These are phyloP conservation scores for Mucor ambiguus DNA, from an alignment of 371 early-diverging fungal species.

Conservation along the genomic window DNA sequence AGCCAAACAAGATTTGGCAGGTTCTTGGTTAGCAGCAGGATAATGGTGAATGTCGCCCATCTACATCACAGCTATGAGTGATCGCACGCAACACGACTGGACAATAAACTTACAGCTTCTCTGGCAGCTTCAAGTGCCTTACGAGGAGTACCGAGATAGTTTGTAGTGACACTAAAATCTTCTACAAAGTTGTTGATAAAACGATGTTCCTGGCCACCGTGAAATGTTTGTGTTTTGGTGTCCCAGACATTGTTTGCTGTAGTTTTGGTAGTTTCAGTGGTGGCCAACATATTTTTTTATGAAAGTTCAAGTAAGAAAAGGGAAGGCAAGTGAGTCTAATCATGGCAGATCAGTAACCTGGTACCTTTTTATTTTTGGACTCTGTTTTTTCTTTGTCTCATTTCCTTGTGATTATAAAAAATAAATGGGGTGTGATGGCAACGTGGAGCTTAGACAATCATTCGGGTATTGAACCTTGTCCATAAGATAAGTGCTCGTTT, in stretches of 20 bases:
- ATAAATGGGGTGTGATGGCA: conserved; percentile 5
- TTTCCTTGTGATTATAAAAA: conserved; percentile 10
- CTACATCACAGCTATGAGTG: conserved; percentile 24
- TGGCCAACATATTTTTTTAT: not conserved
- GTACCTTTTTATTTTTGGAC: not conserved
- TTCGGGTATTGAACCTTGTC: conserved; percentile 5
- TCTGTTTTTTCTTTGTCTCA: not conserved
- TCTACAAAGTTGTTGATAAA: conserved; percentile 82
- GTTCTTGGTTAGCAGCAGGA: conserved; percentile 89
- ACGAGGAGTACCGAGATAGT: conserved; percentile 79
- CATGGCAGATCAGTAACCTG: not conserved
- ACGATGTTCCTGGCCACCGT: conserved; percentile 88
- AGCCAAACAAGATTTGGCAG: conserved; percentile 80
- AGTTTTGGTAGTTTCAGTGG: not conserved
- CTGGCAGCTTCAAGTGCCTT: conserved; percentile 72
- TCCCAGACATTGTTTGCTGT: conserved; percentile 61
- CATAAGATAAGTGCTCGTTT: not conserved
- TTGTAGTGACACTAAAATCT: conserved; percentile 89
- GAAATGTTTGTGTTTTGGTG: conserved; percentile 81
- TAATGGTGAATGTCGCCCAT: conserved; percentile 78
- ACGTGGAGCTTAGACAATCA: conserved; percentile 15
- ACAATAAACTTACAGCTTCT: conserved; percentile 60
- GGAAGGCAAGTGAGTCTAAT: not conserved
- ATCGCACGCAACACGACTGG: not conserved
- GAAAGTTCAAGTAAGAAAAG: not conserved